Evolutionary conservation across 106 monocot genomes (phyloP).

Genomic region (Dendrobium chrysotoxum): DNA sequence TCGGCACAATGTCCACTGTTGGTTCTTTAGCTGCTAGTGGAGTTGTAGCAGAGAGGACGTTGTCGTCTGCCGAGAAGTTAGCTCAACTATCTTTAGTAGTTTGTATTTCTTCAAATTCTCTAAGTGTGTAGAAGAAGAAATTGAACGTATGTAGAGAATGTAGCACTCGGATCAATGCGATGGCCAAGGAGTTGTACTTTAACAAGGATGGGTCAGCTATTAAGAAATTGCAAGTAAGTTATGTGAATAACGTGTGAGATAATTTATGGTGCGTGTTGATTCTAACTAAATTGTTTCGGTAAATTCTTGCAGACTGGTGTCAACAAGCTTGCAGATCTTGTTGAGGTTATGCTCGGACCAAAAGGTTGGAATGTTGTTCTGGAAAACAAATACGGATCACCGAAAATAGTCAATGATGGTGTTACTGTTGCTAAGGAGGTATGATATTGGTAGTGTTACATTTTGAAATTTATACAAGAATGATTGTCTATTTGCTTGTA

Average conservation of each 20-base stretch:
- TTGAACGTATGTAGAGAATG: slow-evolving; percentile 32
- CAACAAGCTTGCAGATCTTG: slow-evolving; percentile 94
- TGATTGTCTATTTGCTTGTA: not conserved
- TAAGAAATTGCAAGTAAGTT: slow-evolving; percentile 78
- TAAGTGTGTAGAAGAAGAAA: slow-evolving; percentile 24
- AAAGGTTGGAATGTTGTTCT: slow-evolving; percentile 97
- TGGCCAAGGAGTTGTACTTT: slow-evolving; percentile 92
- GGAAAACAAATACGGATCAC: slow-evolving; percentile 98
- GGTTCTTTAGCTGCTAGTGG: slow-evolving; percentile 45
- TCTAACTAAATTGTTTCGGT: not conserved
- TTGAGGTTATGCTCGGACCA: slow-evolving; percentile 93
- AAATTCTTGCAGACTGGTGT: slow-evolving; percentile 64
- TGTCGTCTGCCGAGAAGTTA: slow-evolving; percentile 19
- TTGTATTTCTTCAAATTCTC: slow-evolving; percentile 15
- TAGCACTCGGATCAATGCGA: slow-evolving; percentile 41
- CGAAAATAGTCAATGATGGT: slow-evolving; percentile 96
- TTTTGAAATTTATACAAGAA: not conserved
- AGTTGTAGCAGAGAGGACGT: slow-evolving; percentile 19
- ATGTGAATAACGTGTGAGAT: not conserved
- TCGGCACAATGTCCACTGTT: slow-evolving; percentile 41
- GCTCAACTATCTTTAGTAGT: slow-evolving; percentile 11
- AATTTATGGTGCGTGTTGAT: not conserved
- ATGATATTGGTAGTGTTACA: not conserved
- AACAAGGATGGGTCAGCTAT: slow-evolving; percentile 93
- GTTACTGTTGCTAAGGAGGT: slow-evolving; percentile 93